Conservation (phyloP, 306 rosid species). For the Cyamopsis tetragonoloba region DNA sequence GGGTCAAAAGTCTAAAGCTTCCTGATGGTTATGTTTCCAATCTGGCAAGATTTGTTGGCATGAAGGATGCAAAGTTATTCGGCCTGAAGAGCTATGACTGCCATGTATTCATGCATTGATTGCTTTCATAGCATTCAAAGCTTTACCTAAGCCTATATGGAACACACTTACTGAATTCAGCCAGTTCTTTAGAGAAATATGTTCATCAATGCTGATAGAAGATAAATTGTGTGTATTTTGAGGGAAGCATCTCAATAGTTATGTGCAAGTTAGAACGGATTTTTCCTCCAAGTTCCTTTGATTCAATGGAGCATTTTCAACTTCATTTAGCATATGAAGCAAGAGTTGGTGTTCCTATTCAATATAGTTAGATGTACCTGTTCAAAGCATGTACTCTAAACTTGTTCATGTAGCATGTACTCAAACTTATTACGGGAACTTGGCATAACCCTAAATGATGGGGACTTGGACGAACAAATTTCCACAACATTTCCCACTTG, state of each 20-base stretch:
- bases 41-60: no score
- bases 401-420: neutral
- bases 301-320: no score
- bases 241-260: neutral
- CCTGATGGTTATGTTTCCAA: no score
- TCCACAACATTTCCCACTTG: neutral
- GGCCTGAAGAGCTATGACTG: no score
- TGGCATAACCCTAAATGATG: neutral
- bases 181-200: neutral
- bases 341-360: no score
- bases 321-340: no score
- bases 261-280: neutral
- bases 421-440: neutral
- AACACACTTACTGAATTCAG: neutral
- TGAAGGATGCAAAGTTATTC: no score
- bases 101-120: no score
- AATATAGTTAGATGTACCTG: no score
- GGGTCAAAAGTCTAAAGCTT: no score
- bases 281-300: neutral
- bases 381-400: neutral
- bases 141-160: neutral
- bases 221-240: neutral
- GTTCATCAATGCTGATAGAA: neutral
- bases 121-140: neutral
- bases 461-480: neutral